These are phyloP conservation scores for Mortierella sp. DNA, from an alignment of 371 early-diverging fungal species.

Conservation along the genomic window DNA sequence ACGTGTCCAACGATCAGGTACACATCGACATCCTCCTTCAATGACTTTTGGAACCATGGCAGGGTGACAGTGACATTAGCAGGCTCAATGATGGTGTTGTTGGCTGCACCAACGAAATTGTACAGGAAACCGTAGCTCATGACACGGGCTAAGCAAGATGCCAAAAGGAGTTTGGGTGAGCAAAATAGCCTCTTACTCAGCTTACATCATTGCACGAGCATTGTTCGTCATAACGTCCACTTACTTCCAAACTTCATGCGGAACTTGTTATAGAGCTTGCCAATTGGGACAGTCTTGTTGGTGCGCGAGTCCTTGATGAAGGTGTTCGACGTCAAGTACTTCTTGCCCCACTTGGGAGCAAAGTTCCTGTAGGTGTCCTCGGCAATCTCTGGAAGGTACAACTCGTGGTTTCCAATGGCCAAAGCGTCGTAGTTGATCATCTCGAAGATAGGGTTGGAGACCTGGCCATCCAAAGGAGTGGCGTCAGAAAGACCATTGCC, in stretches of 20 bases:
- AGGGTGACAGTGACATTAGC: conserved; percentile 61
- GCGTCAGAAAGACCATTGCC: conserved; percentile 65
- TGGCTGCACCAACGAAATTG: conserved; percentile 60
- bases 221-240: background rate
- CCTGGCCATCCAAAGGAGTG: conserved; percentile 53
- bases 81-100: conserved; percentile 55
- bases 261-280: conserved; percentile 63
- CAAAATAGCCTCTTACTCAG: no score
- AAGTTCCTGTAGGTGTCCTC: conserved; percentile 27
- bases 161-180: background rate
- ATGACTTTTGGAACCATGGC: conserved; percentile 68
- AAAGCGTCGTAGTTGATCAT: conserved; percentile 29
- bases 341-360: conserved; percentile 64
- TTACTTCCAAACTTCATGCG: conserved; percentile 64
- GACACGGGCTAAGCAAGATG: conserved; percentile 47
- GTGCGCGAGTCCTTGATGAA: conserved; percentile 52
- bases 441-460: conserved; percentile 60
- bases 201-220: no score
- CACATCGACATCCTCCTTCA: conserved; percentile 61
- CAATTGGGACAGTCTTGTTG: conserved; percentile 63
- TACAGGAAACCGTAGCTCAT: conserved; percentile 67
- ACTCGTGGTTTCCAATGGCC: conserved; percentile 66
- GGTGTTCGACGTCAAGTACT: conserved; percentile 65
- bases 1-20: conserved; percentile 66
- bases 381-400: conserved; percentile 54